These are phyloP conservation scores for Arthroderma uncinatum DNA, from an alignment of 2,329 filamentous ascomycete species.

Conservation along the genomic window DNA sequence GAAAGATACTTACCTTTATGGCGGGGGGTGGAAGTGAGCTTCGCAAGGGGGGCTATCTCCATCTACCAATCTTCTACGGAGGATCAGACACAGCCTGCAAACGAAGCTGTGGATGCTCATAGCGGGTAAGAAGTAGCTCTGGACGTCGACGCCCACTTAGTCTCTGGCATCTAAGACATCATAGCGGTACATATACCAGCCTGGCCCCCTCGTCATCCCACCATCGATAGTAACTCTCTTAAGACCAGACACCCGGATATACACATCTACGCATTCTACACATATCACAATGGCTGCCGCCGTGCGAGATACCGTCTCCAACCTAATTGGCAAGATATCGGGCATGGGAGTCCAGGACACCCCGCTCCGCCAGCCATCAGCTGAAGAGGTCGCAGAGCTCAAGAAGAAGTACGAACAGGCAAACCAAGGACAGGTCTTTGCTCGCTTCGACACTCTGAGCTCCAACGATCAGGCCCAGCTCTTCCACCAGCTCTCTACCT, in stretches of 20 bases:
- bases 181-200: background rate
- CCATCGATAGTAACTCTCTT: background rate
- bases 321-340: constrained; percentile 38
- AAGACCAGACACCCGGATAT: background rate
- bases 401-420: constrained; percentile 62
- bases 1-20: too few relatives aligned
- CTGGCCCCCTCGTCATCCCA: constrained; percentile 6
- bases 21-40: too few relatives aligned
- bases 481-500: constrained; percentile 67
- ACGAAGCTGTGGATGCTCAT: background rate
- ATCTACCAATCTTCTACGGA: background rate
- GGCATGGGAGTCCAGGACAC: constrained; percentile 11
- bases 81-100: background rate
- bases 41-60: too few relatives aligned
- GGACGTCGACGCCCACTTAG: too few relatives aligned
- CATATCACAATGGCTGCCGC: constrained; percentile 29
- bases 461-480: constrained; percentile 63
- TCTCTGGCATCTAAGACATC: too few relatives aligned
- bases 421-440: constrained; percentile 70
- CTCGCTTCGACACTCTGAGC: constrained; percentile 73
- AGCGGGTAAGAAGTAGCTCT: too few relatives aligned
- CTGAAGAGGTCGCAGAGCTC: constrained; percentile 56
- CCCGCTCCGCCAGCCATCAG: constrained; percentile 40
- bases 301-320: constrained; percentile 38
- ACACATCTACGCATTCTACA: background rate